Conservation (phyloP, 768 basidiomycete species). For the Sporobolomyces pararoseus region DNA sequence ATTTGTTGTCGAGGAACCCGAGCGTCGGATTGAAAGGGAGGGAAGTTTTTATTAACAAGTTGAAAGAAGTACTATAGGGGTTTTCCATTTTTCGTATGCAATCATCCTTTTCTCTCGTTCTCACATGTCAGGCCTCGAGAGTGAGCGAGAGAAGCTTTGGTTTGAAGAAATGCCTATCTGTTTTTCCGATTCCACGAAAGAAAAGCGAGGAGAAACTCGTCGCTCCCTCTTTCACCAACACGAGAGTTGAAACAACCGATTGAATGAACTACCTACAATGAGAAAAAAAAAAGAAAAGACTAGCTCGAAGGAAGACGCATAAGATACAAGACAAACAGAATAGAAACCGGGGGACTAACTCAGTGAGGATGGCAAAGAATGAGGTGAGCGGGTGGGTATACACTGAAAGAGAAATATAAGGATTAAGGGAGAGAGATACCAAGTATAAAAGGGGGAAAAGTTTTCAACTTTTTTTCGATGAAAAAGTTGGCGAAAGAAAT, state of each 20-base stretch:
- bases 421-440: background rate
- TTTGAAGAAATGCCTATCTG: no score
- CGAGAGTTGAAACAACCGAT: no score
- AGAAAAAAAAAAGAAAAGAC: background rate
- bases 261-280: no score
- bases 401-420: background rate
- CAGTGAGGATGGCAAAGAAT: background rate
- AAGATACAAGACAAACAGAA: background rate
- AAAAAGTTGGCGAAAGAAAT: no score
- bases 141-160: no score
- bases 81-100: background rate
- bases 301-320: background rate
- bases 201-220: background rate
- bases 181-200: background rate
- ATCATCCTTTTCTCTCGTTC: background rate
- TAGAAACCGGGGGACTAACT: background rate
- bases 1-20: constrained; percentile 12
- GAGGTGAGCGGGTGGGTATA: background rate
- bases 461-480: background rate
- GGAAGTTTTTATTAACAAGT: constrained; percentile 16
- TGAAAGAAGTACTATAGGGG: constrained; percentile 17
- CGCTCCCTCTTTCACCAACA: no score
- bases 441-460: background rate
- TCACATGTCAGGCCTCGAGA: background rate
- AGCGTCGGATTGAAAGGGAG: constrained; percentile 11